Evolutionary conservation across 202 grass and related monocot species (phyloP), one percentile per base, ranked within the genome.

Genomic region (Hordeum pubiflorum): DNA sequence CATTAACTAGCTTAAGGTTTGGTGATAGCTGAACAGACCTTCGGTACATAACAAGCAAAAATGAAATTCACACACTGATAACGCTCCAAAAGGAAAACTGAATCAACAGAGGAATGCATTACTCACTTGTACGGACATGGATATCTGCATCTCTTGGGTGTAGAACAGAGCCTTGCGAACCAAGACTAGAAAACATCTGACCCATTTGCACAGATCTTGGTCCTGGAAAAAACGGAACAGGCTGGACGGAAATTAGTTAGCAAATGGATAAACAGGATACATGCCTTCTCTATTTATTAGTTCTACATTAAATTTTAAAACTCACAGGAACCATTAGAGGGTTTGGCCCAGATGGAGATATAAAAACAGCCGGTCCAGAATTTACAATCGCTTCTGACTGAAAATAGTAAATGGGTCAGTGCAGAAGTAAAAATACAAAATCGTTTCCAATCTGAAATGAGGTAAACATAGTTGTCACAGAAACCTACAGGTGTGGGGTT

Each of bases 291-390:
- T 55, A 82, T 77, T 60, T 58, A 55, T 77, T 61, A 40, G 63
- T 79, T 44, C 17, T 79, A 67, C 75, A 69, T 72, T 55, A 81
- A 12, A 71, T 59, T 29, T 79, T 37, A 23, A 62, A 56, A 87
- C 85, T 86, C 33, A 99, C 96, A 78, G 90, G 92, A 93, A 95
- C 96, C 96, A 99, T 95, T 82, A 99, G 79, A 75, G 92, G 92
- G 85, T 95, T 99, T 78, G 96, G 92, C 18, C 90, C 92, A 86
- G 86, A 88, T 82, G 88, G 88, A 83, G 96, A 99, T 72, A 99
- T 91, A 82, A 93, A 99, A 90, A 99, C 86, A 79, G 96, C 96
- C 18, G 96, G 90, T 81, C 96, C 96, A 76, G 92, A 94, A 74
- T 93, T 95, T 21, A 99, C 85, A 38, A 87, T 83, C 2, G 89